Base-by-base conservation (phyloP, 768 basidiomycete species). In the Collybia nuda region DNA sequence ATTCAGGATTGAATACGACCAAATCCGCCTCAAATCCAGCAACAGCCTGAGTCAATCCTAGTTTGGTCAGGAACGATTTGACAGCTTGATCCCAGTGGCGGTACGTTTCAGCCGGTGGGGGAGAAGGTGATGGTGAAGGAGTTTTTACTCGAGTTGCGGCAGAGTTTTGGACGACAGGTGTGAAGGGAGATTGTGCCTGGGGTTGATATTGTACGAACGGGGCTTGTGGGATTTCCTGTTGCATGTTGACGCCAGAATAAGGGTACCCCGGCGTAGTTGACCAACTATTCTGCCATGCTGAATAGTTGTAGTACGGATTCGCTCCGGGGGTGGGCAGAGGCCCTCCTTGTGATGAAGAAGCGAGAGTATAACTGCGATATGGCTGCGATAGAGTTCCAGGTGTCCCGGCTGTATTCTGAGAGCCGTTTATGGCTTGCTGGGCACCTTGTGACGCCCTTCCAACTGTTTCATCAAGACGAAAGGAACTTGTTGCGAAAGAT, bases 1-100 rank as follows among this genome's bases (percentile, higher is more conserved):
- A 87, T 1, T 80, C 78, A 0, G 74, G 61, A 53, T 82, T 90
- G 68, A 90, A 64, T n/a, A 88, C 76, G 4, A 90, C 61, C 69
- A 90, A 77, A 58, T 91, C 88, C n/a, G 74, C 66, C 56, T 87
- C 82, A 41, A 91, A 81, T 0, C 85, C 88, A 32, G 70, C 72
- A 39, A 82, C 57, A 0, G 86, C 74, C 58, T 89, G 84, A 1
- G 66, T 72, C 18, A 90, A 62, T 3, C 84, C 81, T 15, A 82
- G 71, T 39, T 76, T 70, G 12, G 65, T 61, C 53, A 90, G 60
- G 51, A 90, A 90, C 6, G 68, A 58, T 44, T 70, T 72, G 23
- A 88, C 55, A 9, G 76, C 75, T 19, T 73, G 67, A 51, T 89
- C 85, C 87, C 87, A 90, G 48, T 85, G 71, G 51, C 73, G 71